These are phyloP conservation scores for Pichia sporocuriosa DNA, from an alignment of 805 yeast genomes.

Conservation along the genomic window DNA sequence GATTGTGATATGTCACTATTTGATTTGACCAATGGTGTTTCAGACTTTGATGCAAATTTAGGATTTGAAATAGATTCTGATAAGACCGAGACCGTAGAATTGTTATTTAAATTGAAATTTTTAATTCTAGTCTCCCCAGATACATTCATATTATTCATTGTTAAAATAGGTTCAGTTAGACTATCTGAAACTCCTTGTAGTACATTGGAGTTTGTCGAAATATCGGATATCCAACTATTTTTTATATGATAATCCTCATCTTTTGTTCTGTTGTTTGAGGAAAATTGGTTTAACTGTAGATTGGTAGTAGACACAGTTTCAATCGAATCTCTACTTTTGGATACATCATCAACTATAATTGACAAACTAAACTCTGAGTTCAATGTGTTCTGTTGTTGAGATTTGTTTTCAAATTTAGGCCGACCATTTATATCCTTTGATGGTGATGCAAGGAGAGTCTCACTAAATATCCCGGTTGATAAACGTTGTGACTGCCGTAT, in stretches of 20 bases:
- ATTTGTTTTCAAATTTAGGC: no score
- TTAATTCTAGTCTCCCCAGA: slow-evolving; percentile 1
- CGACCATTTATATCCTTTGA: no score
- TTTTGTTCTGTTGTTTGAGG: neutral
- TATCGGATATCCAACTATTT: neutral
- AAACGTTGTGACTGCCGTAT: slow-evolving; percentile 3
- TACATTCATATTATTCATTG: slow-evolving; percentile 1
- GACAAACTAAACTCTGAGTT: no score
- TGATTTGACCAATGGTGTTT: neutral
- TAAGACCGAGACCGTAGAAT: slow-evolving; percentile 3
- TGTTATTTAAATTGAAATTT: slow-evolving; percentile 3
- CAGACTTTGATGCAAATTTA: neutral
- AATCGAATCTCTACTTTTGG: neutral
- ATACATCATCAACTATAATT: no score
- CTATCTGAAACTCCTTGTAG: neutral
- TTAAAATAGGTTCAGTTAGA: slow-evolving; percentile 1
- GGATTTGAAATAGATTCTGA: neutral
- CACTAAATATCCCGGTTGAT: slow-evolving; percentile 6
- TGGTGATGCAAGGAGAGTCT: neutral
- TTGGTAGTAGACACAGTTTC: neutral
- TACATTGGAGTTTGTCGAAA: neutral
- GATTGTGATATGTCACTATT: neutral
- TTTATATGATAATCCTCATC: neutral
- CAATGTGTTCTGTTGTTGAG: no score
- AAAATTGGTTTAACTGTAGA: neutral